Evolutionary conservation across 2,329 filamentous ascomycete species (phyloP).

Genomic region (Pestalotiopsis sp.): DNA sequence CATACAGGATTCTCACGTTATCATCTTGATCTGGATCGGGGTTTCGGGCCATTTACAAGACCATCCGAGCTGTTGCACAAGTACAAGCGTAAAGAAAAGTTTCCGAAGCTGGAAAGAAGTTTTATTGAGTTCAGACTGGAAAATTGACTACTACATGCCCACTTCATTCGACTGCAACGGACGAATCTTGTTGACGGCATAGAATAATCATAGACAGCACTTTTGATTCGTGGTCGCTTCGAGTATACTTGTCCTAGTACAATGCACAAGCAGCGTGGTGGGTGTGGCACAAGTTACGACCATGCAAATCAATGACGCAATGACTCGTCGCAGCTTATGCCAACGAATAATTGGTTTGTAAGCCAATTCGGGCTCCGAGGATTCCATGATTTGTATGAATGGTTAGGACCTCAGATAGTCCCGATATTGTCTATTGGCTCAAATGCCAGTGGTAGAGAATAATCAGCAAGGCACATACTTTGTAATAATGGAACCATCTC

Average conservation of each 20-base stretch:
- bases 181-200: not conserved
- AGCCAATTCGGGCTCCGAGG: not conserved
- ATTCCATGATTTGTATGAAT: not conserved
- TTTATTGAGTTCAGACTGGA: not conserved
- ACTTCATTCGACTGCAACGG: not conserved
- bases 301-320: slow-evolving; percentile 4
- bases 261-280: not conserved
- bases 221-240: not conserved
- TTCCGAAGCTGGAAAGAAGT: not conserved
- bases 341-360: not conserved
- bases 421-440: not conserved
- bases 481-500: not conserved
- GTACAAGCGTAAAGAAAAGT: not conserved
- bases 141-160: not conserved
- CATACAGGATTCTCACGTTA: not conserved
- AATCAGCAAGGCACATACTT: not conserved
- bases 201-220: not conserved
- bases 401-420: not conserved
- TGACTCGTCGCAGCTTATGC: not conserved
- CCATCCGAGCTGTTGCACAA: not conserved
- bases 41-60: not conserved
- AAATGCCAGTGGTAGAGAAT: not conserved
- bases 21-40: not conserved
- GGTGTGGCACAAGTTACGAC: not conserved
- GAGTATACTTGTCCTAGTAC: not conserved